Conservation (phyloP, 108 stramenopile species). For the Cyclotella choctawhatcheeana region DNA sequence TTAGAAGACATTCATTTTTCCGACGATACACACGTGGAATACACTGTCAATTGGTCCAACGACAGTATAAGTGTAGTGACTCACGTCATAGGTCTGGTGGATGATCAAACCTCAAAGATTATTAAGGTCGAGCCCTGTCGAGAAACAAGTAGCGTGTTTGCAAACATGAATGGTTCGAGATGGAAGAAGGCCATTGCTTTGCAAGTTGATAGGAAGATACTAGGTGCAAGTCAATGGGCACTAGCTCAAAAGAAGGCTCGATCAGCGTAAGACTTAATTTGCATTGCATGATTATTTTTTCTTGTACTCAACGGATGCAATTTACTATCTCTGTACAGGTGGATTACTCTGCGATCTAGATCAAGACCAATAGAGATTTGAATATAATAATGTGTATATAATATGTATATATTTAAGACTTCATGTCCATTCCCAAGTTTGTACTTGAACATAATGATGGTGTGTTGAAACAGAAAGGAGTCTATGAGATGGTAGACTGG, state of each 20-base stretch:
- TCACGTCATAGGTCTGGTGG: constrained; percentile 23
- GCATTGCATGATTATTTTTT: no score
- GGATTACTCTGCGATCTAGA: no score
- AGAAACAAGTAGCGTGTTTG: constrained; percentile 33
- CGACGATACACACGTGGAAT: constrained; percentile 27
- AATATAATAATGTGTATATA: no score
- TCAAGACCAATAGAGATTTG: no score
- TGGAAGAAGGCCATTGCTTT: not conserved
- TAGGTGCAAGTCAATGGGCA: not conserved
- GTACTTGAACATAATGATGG: no score
- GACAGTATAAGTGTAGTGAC: constrained; percentile 11
- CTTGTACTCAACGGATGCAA: no score
- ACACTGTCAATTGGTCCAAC: constrained; percentile 30
- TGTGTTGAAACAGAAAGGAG: no score
- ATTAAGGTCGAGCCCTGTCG: constrained; percentile 26
- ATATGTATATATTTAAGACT: no score
- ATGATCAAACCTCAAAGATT: constrained; percentile 15
- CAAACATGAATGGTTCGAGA: not conserved
- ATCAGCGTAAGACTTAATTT: not conserved
- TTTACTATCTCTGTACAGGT: no score
- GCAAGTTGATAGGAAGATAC: not conserved
- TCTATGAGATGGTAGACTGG: no score
- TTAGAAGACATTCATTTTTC: constrained; percentile 25
- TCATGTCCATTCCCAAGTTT: no score
- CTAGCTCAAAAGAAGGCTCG: not conserved